Evolutionary conservation across 83 land plant genomes (phyloP), one percentile per base, ranked within the genome.

Genomic region (Larix sibirica): DNA sequence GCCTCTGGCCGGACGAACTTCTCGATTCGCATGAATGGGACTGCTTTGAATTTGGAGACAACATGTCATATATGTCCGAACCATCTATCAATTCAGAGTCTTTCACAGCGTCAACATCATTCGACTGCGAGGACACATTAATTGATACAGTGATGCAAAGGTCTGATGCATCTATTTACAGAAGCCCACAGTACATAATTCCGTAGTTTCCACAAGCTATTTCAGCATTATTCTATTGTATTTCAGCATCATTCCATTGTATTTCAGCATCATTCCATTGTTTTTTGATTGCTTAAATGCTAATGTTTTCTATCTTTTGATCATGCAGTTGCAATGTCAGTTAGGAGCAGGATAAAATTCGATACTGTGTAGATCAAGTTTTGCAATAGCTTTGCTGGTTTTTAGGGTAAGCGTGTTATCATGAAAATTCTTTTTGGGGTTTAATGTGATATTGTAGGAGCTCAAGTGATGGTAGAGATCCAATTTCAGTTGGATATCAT

Each of bases 101-200:
- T 40, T 69, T 38, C 12, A 3, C 74, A 69, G 2, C n/a, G 21
- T 44, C 44, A 69, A 69, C 36, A 40, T 33, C 40, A 40, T 18
- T 69, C 8, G 74, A 69, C 47, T 33, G 20, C 9, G 74, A 69
- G 40, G 44, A 36, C 44, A 69, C 74, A 36, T 36, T 68, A 38
- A 38, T 33, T 69, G 74, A 69, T 69, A 69, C 74, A 33, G 74
- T 40, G 2, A 69, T 69, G 44, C 74, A 69, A 36, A 69, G 74
- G 74, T 63, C 66, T 21, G 66, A 7, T 21, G 58, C 58, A 54
- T 54, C 13, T 13, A 12, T 54, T 54, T 54, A 54, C 58, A 63
- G 23, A 16, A 68, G 7, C n/a, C 42, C 36, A 68, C 42, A 17
- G 17, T 20, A 33, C 42, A 68, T 20, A 68, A 13, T 28, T 67